Conservation (phyloP, 805 yeast genomes). For the Yarrowia sp. region DNA sequence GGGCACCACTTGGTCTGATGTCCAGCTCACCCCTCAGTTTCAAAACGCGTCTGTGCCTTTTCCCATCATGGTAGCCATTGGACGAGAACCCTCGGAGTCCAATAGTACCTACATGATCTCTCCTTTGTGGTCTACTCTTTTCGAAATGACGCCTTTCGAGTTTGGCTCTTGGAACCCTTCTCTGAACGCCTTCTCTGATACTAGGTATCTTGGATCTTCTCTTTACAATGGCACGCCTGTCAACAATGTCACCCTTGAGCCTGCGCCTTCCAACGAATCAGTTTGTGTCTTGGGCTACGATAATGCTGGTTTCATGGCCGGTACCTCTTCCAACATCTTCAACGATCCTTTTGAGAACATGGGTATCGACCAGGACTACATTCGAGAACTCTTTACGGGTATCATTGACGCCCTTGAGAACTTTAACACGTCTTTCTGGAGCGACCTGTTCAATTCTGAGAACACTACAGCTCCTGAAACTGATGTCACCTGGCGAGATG, state of each 20-base stretch:
- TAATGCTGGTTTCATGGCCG: conserved; percentile 24
- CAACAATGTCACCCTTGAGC: conserved; percentile 23
- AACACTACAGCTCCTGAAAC: conserved; percentile 20
- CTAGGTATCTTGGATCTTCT: conserved; percentile 72
- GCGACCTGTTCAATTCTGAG: neutral
- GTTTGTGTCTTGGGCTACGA: conserved; percentile 21
- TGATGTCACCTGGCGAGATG: conserved; percentile 14
- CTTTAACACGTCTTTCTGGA: conserved; percentile 15
- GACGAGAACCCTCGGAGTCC: conserved; percentile 52
- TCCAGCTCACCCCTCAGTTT: conserved; percentile 65
- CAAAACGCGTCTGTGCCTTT: conserved; percentile 65
- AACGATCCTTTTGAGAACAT: conserved; percentile 14
- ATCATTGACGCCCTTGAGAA: conserved; percentile 4
- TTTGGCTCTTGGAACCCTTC: conserved; percentile 91
- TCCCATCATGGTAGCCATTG: conserved; percentile 62
- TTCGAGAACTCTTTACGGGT: conserved; percentile 25
- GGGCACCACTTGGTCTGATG: conserved; percentile 60
- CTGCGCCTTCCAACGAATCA: neutral
- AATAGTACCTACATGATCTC: conserved; percentile 52
- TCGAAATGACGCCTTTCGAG: conserved; percentile 62
- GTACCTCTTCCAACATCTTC: conserved; percentile 15
- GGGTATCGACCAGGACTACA: conserved; percentile 25
- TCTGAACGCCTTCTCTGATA: conserved; percentile 65
- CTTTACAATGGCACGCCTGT: conserved; percentile 59
- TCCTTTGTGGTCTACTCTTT: conserved; percentile 66